Base-by-base conservation (phyloP, 1,284 basidiomycete species). In the Peniophora sp. region DNA sequence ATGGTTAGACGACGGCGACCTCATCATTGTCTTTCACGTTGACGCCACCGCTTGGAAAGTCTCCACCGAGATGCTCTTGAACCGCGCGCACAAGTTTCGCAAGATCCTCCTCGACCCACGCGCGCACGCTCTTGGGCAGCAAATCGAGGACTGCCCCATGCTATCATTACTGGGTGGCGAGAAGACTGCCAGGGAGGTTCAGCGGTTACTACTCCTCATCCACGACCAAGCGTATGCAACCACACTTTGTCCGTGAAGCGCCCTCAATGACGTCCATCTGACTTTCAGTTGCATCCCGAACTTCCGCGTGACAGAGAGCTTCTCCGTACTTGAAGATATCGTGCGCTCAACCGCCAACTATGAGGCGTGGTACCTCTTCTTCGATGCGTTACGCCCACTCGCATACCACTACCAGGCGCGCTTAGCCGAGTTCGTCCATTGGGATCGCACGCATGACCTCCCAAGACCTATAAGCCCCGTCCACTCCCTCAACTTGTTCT, bases 1-100 rank as follows among this genome's bases (percentile, higher is more conserved):
- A 12, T 50, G 49, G 49, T 32, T 41, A 17, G 41, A 50, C 17
- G 41, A 50, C 25, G 49, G 49, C 6, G n/a, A 32, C 10, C n/a
- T 50, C 23, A 45, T 50, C 49, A n/a, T 50, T 11, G 14, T 50
- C 3, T 20, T n/a, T 20, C 38, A 41, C 5, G 41, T 39, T 22
- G 41, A 32, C 11, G 9, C 11, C 41, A 50, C 24, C 16, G 49
- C 44, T 10, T 45, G 19, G 20, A 45, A 24, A 25, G 44, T 45
- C 20, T 20, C 16, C n/a, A 9, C 17, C 12, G 44, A 20, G 10
- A 10, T 24, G 19, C 20, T 45, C 44, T 8, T 16, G n/a, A 16
- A 25, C 16, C n/a, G 23, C 16, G 17, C 44, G 14, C 12, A 45
- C 14, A 3, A 10, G 9, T 20, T 41, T 16, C 16, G 19, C 6